A percentile compares a stretch with the other conserved stretches of the same genome.
Conservation (phyloP, 1,284 basidiomycete species). For the Trichosporon coremiiforme region DNA sequence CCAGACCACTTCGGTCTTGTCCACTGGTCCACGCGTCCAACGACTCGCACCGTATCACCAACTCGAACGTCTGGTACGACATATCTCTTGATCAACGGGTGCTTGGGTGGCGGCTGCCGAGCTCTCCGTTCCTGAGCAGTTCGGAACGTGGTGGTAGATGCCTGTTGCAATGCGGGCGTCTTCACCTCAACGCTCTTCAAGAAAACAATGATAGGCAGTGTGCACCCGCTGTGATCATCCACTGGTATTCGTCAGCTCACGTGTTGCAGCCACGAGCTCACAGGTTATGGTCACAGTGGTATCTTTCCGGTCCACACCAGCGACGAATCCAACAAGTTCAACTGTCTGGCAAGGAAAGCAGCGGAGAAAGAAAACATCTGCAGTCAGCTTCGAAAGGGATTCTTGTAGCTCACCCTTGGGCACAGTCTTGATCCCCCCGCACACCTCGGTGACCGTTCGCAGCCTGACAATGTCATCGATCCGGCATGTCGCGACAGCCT, state of each 20-base stretch:
- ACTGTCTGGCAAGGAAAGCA: constrained; percentile 46
- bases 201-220: background rate
- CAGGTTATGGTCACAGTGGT: constrained; percentile 36
- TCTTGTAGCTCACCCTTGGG: constrained; percentile 25
- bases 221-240: background rate
- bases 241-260: constrained; percentile 3
- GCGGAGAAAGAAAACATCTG: constrained; percentile 49
- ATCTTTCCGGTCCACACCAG: constrained; percentile 48
- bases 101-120: background rate
- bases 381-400: background rate
- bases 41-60: constrained; percentile 46
- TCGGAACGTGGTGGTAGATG: constrained; percentile 2
- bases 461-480: constrained; percentile 44
- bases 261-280: constrained; percentile 24
- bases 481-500: constrained; percentile 45
- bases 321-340: constrained; percentile 51
- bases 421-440: constrained; percentile 1
- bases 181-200: background rate
- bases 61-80: constrained; percentile 43
- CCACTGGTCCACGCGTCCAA: constrained; percentile 49
- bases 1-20: constrained; percentile 23
- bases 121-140: constrained; percentile 17
- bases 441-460: constrained; percentile 24
- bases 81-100: constrained; percentile 29
- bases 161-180: background rate